Base-by-base conservation (phyloP, 1,284 basidiomycete genomes). In the Phlebopus sp. region DNA sequence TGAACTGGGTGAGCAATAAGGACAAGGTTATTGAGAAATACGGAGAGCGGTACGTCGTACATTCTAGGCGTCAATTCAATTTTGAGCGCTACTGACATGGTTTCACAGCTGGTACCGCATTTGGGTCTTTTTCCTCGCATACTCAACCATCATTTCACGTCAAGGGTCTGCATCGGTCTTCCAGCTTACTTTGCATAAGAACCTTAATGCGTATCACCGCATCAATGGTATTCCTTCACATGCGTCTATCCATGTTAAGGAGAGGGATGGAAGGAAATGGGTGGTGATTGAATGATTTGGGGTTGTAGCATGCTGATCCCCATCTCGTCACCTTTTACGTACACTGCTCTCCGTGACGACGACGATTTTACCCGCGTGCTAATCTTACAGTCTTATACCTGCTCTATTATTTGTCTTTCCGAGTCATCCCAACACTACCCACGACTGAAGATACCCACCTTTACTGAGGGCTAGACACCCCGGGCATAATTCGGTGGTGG, bases 121-220 rank as follows among this genome's bases (percentile, higher is more conserved):
- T 63, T 95, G 92, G 92, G 82, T 82, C 4, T 95, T 86, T 78
- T 95, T 95, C 83, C 78, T 95, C 19, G 91, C 90, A 25, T 92
- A 83, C 68, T 81, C 83, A 36, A 78, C 77, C 14, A 91, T 92
- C 56, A 78, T 77, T 54, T 79, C 81, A 56, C 77, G 92, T 38
- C 90, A 97, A 75, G 94, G 94, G 30, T 77, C 84, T 19, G 82
- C 86, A 8, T 90, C 91, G 0, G 86, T 96, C 37, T 97, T 95
- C 87, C 94, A 97, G 74, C 84, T 99, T 62, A 97, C 93, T 2
- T 72, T 95, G 55, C 93, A 97, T 78, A 97, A 99, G 76, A 97
- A 97, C 78, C 70, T 98, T 56, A 98, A 98, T 66, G 93, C 88
- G 3, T 95, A 86, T 75, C 92, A 92, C 67, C 87, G 95, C 46